Conservation (phyloP, 73 alveolate genomes). For the Urostyla sp. region DNA sequence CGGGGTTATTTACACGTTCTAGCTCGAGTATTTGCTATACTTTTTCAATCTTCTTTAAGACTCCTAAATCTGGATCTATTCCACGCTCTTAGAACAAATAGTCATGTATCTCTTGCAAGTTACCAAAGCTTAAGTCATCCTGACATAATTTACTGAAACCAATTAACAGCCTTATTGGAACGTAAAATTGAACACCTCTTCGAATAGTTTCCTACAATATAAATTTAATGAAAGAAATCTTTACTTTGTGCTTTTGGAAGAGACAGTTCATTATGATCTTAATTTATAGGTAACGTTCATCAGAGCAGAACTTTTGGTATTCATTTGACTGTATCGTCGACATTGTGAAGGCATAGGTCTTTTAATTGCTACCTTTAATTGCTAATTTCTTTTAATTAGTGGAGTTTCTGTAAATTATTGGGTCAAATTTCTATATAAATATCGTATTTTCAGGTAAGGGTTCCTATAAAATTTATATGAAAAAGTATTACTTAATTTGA, state of each 20-base stretch:
- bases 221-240: background rate
- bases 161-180: constrained; percentile 14
- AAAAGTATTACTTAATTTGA: too few species aligned
- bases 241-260: constrained; percentile 47
- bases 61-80: constrained; percentile 33
- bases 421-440: constrained; percentile 61
- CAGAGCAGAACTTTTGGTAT: background rate
- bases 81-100: constrained; percentile 60
- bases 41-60: background rate
- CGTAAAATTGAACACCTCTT: constrained; percentile 59
- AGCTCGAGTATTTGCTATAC: background rate
- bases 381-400: constrained; percentile 42
- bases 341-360: constrained; percentile 34
- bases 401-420: constrained; percentile 21
- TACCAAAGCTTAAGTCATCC: constrained; percentile 32
- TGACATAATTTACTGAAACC: constrained; percentile 21
- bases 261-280: constrained; percentile 32
- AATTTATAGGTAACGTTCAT: constrained; percentile 42
- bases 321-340: background rate
- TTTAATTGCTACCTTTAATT: constrained; percentile 34
- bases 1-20: constrained; percentile 1
- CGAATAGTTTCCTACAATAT: constrained; percentile 37
- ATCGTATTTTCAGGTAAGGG: constrained; percentile 54
- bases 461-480: too few species aligned
- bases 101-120: constrained; percentile 53